Evolutionary conservation across 768 basidiomycete species (phyloP).

Genomic region (Amanita molliuscula): DNA sequence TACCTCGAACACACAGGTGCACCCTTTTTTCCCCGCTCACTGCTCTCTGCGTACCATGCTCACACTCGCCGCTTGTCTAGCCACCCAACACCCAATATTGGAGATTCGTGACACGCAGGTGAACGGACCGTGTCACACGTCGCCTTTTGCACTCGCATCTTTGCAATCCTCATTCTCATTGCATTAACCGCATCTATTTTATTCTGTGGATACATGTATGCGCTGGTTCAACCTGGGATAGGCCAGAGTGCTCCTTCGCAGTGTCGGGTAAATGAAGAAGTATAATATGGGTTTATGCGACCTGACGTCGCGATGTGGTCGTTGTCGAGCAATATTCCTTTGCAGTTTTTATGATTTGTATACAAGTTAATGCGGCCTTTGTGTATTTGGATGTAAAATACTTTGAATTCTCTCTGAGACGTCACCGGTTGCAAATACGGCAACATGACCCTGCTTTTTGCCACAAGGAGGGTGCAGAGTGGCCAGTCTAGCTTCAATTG

Average conservation of each 20-base stretch:
- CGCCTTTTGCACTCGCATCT: neutral
- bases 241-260: neutral
- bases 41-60: constrained; percentile 13
- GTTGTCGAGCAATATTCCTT: neutral
- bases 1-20: constrained; percentile 36
- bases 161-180: neutral
- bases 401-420: neutral
- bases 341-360: neutral
- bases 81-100: constrained; percentile 36
- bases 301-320: neutral
- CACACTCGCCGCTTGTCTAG: constrained; percentile 10
- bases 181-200: neutral
- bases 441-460: neutral
- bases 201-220: neutral
- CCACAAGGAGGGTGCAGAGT: neutral
- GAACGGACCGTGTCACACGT: neutral
- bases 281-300: neutral
- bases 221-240: neutral
- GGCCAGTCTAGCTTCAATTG: neutral
- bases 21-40: neutral
- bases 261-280: neutral
- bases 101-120: constrained; percentile 39
- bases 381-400: neutral
- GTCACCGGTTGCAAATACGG: neutral
- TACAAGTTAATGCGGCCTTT: neutral